phyloP scores from a whole-genome alignment of 108 stramenopile species.

The Cyclotella kingstonii region DNA sequence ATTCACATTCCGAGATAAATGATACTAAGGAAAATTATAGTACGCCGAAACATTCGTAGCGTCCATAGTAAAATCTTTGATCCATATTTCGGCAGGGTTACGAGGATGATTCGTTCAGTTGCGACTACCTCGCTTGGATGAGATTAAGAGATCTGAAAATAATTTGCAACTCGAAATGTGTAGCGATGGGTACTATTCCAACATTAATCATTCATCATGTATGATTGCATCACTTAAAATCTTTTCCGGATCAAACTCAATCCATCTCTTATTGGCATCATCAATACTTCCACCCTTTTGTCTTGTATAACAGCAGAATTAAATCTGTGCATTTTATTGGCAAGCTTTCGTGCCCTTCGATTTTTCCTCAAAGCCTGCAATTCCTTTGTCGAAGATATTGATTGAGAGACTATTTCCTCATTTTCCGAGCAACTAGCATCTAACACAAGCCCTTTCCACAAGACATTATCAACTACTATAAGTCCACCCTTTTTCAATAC shows the following conservation, averaged over 20 bases:
- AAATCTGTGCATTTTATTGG: constrained; percentile 86
- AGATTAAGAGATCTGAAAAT: too few relatives aligned
- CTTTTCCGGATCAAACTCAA: constrained; percentile 82
- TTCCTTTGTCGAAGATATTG: constrained; percentile 17
- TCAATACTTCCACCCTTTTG: constrained; percentile 67
- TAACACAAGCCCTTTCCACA: constrained; percentile 90
- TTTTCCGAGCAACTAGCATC: constrained; percentile 47
- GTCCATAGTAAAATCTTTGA: too few relatives aligned
- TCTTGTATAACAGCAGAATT: constrained; percentile 77
- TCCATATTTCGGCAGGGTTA: too few relatives aligned
- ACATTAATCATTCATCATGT: not conserved
- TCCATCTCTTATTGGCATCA: constrained; percentile 89
- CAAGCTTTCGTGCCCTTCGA: constrained; percentile 76
- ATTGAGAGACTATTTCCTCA: constrained; percentile 3
- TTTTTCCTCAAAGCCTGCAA: constrained; percentile 49
- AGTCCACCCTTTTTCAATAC: constrained; percentile 76
- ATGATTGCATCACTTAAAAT: too few relatives aligned
- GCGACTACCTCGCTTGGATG: too few relatives aligned
- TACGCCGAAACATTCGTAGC: too few relatives aligned
- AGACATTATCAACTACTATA: constrained; percentile 89
- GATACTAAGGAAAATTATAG: too few relatives aligned
- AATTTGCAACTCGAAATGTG: not conserved
- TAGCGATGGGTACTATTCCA: not conserved
- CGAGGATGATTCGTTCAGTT: too few relatives aligned
- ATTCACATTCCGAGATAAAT: too few relatives aligned